A percentile compares a stretch with the other conserved stretches of the same genome.
These are phyloP conservation scores for Dalechampia spathulata DNA, from an alignment of 441 rosid genomes.

Conservation along the genomic window DNA sequence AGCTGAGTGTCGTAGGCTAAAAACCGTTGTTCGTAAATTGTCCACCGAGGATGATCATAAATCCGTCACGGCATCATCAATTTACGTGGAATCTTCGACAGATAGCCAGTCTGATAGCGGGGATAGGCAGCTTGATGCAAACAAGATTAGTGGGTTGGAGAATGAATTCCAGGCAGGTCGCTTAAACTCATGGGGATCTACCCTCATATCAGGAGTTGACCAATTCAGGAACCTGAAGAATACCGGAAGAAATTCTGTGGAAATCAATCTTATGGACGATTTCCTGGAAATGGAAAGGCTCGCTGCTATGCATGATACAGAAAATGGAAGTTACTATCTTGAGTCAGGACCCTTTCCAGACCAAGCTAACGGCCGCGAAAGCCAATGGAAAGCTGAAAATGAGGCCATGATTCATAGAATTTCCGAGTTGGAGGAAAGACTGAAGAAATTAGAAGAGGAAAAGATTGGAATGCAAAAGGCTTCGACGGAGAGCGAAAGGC, in stretches of 20 bases:
- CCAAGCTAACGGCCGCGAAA: conserved; percentile 27
- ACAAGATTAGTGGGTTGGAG: conserved; percentile 26
- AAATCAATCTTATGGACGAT: conserved; percentile 85
- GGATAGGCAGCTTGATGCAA: conserved; percentile 33
- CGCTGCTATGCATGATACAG: conserved; percentile 56
- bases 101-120: conserved; percentile 79
- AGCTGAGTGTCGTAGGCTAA: conserved; percentile 78
- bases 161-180: conserved; percentile 27
- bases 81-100: conserved; percentile 39
- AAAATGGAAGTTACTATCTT: conserved; percentile 21
- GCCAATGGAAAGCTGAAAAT: conserved; percentile 41
- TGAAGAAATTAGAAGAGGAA: conserved; percentile 22
- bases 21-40: conserved; percentile 39
- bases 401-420: conserved; percentile 33
- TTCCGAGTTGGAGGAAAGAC: conserved; percentile 46
- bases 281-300: conserved; percentile 96
- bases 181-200: conserved; percentile 53
- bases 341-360: conserved; percentile 27
- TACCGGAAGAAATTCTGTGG: conserved; percentile 43
- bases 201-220: conserved; percentile 39
- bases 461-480: conserved; percentile 34
- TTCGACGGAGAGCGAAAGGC: conserved; percentile 20
- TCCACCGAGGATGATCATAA: conserved; percentile 33
- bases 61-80: conserved; percentile 36
- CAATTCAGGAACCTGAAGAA: conserved; percentile 43